Base-by-base conservation (phyloP, 1,139 yeast species). In the Geotrichum cucujoidarum region DNA sequence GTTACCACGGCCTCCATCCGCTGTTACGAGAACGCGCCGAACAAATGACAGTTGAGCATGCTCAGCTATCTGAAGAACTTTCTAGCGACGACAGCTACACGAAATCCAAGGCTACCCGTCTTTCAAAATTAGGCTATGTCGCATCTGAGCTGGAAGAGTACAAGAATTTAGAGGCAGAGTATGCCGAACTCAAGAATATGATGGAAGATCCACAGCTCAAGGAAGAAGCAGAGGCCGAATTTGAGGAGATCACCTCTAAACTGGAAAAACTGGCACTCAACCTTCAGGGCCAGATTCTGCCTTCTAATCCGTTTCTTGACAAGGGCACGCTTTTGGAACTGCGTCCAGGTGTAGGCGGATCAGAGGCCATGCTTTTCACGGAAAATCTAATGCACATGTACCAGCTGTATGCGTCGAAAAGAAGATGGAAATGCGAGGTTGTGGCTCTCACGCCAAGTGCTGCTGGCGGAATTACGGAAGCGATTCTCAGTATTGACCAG, bases 301-400 rank as follows among this genome's bases (percentile, higher is more conserved):
- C 97, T 1, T 78, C 86, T 2, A 81, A 85, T 55, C 81, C 82
- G 43, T 86, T 85, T 62, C 76, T 83, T 2, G 95, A 86, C 48
- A 80, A 78, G 52, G 81, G 95, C 0, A 83, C 95, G 44, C 72
- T 92, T 13, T 59, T 92, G 17, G 99, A 92, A 64, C 66, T 92
- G 24, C 74, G 97, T 49, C 97, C 98, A 0, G 98, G 99, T 1
- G 90, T 92, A 1, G 98, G 99, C 13, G 99, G 99, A 1, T 77
- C 81, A 5, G 99, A 92, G 60, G 97, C 98, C 0, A 80, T 83
- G 63, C 74, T 92, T 6, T 92, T 92, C 64, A 79, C 97, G 0
- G 76, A 75, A 42, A 95, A 94, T 62, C 68, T 92, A 53, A 66
- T 89, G 54, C 73, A 76, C 50, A 88, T 94, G 97, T 92, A 92